Conservation (phyloP, 768 basidiomycete species). For the Boletus edulis region DNA sequence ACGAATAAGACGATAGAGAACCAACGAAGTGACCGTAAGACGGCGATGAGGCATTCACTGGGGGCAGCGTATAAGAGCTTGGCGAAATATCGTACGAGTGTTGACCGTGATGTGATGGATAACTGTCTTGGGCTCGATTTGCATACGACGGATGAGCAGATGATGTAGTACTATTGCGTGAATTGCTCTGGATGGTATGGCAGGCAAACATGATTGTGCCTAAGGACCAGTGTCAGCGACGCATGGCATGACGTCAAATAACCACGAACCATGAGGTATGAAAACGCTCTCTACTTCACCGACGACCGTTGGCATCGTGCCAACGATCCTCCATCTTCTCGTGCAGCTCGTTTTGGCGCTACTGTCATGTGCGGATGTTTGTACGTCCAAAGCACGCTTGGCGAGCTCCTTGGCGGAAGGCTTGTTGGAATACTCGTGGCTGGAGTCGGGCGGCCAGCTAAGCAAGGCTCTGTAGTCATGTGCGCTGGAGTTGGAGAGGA, state of each 20-base stretch:
- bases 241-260: slow-evolving; percentile 36
- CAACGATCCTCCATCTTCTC: slow-evolving; percentile 74
- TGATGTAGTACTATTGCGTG: slow-evolving; percentile 19
- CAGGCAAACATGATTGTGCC: slow-evolving; percentile 41
- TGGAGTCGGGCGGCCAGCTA: slow-evolving; percentile 73
- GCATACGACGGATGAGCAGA: slow-evolving; percentile 26
- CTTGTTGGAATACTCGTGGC: slow-evolving; percentile 38
- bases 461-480: slow-evolving; percentile 57
- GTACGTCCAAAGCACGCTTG: slow-evolving; percentile 65
- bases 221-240: slow-evolving; percentile 22
- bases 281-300: slow-evolving; percentile 83
- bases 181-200: slow-evolving; percentile 31
- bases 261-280: slow-evolving; percentile 77
- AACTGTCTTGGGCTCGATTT: slow-evolving; percentile 26
- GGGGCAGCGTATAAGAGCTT: slow-evolving; percentile 30
- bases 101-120: slow-evolving; percentile 22
- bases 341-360: slow-evolving; percentile 87
- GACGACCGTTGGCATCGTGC: slow-evolving; percentile 56
- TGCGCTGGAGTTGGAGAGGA: slow-evolving; percentile 53
- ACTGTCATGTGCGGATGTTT: slow-evolving; percentile 49
- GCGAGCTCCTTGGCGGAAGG: slow-evolving; percentile 45
- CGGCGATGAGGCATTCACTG: slow-evolving; percentile 28
- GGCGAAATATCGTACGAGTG: slow-evolving; percentile 29
- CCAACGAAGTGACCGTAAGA: slow-evolving; percentile 26
- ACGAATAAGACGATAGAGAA: slow-evolving; percentile 28